These are phyloP conservation scores for Ulota crispa DNA, from an alignment of 225 moss, liverwort and hornwort genomes.

Conservation along the genomic window DNA sequence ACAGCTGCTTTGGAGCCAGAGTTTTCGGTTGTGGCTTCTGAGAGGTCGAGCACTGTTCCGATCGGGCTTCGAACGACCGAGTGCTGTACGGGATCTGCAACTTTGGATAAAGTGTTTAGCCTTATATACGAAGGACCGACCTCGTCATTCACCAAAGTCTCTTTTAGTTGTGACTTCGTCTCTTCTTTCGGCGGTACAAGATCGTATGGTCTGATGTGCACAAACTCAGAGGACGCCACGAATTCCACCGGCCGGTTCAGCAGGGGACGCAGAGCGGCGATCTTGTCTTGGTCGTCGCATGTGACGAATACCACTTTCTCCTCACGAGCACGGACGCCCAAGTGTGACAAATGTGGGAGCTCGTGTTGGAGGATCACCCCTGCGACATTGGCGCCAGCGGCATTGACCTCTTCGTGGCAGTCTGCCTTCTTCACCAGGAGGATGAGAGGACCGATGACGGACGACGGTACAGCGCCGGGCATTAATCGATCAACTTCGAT, in stretches of 20 bases:
- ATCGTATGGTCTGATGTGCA: constrained; percentile 55
- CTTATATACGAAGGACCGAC: constrained; percentile 32
- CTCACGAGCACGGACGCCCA: constrained; percentile 76
- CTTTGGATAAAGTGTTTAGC: constrained; percentile 30
- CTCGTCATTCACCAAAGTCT: constrained; percentile 39
- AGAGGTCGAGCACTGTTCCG: constrained; percentile 55
- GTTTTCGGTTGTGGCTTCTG: constrained; percentile 54
- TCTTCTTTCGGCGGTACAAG: constrained; percentile 18
- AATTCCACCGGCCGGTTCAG: constrained; percentile 60
- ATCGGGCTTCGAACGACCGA: constrained; percentile 40
- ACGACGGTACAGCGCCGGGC: constrained; percentile 54
- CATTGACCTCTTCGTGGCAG: constrained; percentile 83
- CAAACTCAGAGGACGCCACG: constrained; percentile 70
- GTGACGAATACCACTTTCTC: constrained; percentile 82
- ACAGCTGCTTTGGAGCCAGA: constrained; percentile 76
- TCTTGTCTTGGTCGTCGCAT: constrained; percentile 74
- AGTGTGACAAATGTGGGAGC: constrained; percentile 84
- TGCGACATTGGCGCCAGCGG: constrained; percentile 61
- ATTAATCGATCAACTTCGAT: constrained; percentile 75
- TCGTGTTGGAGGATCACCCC: constrained; percentile 83
- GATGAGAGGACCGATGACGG: constrained; percentile 59
- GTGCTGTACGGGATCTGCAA: constrained; percentile 28
- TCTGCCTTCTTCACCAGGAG: constrained; percentile 79
- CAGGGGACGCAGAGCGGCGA: constrained; percentile 47
- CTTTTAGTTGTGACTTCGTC: constrained; percentile 29